These are phyloP conservation scores for Sugiyamaella castrensis DNA, from an alignment of 1,139 yeast genomes.

Conservation along the genomic window DNA sequence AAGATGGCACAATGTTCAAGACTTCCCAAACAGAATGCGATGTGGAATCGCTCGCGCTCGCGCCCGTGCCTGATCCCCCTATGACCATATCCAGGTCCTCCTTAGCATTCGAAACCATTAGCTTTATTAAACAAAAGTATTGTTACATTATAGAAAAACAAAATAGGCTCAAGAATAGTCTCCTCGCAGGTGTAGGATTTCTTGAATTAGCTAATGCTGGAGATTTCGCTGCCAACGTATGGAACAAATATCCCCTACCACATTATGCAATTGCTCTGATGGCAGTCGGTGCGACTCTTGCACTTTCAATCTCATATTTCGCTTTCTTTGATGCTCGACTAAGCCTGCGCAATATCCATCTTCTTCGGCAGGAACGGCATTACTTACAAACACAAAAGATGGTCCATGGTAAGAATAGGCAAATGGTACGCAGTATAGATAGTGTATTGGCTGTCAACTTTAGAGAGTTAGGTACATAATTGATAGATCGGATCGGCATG, in stretches of 20 bases:
- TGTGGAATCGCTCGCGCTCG: too few relatives aligned
- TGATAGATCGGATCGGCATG: slow-evolving; percentile 4
- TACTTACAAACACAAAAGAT: neutral
- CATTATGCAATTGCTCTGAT: neutral
- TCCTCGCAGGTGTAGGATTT: neutral
- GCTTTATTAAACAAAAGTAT: too few relatives aligned
- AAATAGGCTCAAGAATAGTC: neutral
- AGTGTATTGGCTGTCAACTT: neutral
- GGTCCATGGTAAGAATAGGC: neutral
- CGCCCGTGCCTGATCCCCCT: too few relatives aligned
- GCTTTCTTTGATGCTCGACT: neutral
- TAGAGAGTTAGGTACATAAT: slow-evolving; percentile 1
- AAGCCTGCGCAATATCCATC: slow-evolving; percentile 1
- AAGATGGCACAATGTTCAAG: too few relatives aligned
- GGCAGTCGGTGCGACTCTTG: slow-evolving; percentile 5
- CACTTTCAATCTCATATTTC: slow-evolving; percentile 1
- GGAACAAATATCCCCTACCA: slow-evolving; percentile 6
- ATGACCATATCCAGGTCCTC: too few relatives aligned
- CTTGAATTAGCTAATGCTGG: slow-evolving; percentile 4
- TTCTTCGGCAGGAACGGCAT: neutral
- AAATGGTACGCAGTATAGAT: neutral
- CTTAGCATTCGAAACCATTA: too few relatives aligned
- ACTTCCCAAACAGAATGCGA: too few relatives aligned
- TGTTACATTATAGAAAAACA: too few relatives aligned
- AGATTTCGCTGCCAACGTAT: slow-evolving; percentile 9